Percentiles rank a stretch among this genome's conserved stretches.
phyloP scores from a whole-genome alignment of 805 yeast genomes.

The Citeromyces matritensis region DNA sequence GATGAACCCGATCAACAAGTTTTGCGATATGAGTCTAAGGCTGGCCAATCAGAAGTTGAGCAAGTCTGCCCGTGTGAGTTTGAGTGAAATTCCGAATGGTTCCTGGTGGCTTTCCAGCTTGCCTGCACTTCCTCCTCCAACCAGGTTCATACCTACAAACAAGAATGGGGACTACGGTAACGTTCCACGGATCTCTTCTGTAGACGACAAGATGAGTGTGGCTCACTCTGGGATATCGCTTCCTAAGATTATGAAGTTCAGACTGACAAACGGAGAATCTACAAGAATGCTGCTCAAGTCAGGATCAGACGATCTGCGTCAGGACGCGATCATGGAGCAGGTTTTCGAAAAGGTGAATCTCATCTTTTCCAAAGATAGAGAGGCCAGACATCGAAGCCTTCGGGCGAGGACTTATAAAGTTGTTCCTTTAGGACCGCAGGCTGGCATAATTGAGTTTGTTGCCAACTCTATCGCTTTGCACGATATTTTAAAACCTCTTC shows the following conservation, averaged over 20 bases:
- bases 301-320: slow-evolving; percentile 84
- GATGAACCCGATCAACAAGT: slow-evolving; percentile 26
- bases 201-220: slow-evolving; percentile 32
- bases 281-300: slow-evolving; percentile 63
- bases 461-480: slow-evolving; percentile 56
- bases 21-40: slow-evolving; percentile 33
- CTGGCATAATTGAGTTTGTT: slow-evolving; percentile 88
- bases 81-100: slow-evolving; percentile 23
- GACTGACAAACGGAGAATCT: slow-evolving; percentile 37
- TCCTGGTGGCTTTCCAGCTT: slow-evolving; percentile 43
- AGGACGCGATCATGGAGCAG: slow-evolving; percentile 96
- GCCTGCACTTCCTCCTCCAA: slow-evolving; percentile 54
- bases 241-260: slow-evolving; percentile 62
- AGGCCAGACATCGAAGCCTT: slow-evolving; percentile 40
- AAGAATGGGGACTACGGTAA: slow-evolving; percentile 24
- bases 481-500: slow-evolving; percentile 55
- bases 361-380: slow-evolving; percentile 38
- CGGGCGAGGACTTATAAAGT: slow-evolving; percentile 76
- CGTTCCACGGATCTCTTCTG: slow-evolving; percentile 18
- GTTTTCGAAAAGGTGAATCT: slow-evolving; percentile 79
- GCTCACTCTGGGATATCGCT: slow-evolving; percentile 76
- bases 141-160: slow-evolving; percentile 27
- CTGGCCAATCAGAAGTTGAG: slow-evolving; percentile 32
- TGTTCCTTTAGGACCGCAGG: slow-evolving; percentile 73
- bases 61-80: slow-evolving; percentile 15